Conservation (phyloP, 2,329 filamentous ascomycete genomes). For the Claviceps sorghi region DNA sequence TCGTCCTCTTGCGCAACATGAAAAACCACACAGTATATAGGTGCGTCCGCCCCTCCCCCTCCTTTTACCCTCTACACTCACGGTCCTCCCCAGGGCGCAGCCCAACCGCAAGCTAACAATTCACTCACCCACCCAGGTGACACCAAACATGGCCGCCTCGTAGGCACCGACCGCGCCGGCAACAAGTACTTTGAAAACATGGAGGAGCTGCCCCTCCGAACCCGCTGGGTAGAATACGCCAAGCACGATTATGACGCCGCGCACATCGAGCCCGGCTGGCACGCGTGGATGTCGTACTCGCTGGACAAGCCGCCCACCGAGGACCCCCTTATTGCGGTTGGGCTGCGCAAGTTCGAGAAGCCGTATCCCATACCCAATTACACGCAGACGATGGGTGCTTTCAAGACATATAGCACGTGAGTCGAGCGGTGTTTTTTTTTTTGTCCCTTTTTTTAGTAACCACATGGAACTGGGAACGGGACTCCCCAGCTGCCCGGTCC, state of each 20-base stretch:
- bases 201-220: constrained; percentile 89
- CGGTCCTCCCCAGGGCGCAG: not conserved
- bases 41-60: constrained; percentile 19
- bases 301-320: constrained; percentile 72
- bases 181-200: constrained; percentile 98
- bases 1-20: not conserved
- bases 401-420: constrained; percentile 90
- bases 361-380: constrained; percentile 56
- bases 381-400: constrained; percentile 65
- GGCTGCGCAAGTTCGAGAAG: constrained; percentile 62
- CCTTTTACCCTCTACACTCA: not conserved
- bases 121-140: constrained; percentile 50
- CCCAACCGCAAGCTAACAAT: not conserved
- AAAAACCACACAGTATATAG: constrained; percentile 37
- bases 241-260: constrained; percentile 66
- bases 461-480: no score
- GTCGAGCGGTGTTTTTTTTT: no score
- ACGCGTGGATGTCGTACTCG: constrained; percentile 91
- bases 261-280: constrained; percentile 93
- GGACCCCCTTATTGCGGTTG: constrained; percentile 56
- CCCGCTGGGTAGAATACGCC: constrained; percentile 96
- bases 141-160: constrained; percentile 80
- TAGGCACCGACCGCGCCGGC: constrained; percentile 77
- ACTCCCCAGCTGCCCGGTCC: no score
- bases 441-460: not conserved